Conservation (phyloP, 2,329 filamentous ascomycete species). For the Xylaria sp. region DNA sequence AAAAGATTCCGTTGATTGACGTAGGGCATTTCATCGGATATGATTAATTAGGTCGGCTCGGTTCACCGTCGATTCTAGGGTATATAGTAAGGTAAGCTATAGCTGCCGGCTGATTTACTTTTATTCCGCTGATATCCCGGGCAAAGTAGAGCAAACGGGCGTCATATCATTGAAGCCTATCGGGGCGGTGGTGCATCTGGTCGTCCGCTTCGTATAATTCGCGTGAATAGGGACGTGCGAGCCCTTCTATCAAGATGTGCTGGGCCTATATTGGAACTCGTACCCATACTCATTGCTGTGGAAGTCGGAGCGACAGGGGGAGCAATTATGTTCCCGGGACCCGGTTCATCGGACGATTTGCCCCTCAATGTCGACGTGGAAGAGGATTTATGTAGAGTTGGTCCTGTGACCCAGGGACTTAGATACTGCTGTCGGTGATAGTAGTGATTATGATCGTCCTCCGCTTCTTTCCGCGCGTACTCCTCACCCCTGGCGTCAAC, state of each 20-base stretch:
- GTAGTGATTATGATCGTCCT: conserved; percentile 15
- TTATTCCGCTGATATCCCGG: background rate
- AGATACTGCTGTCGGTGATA: conserved; percentile 24
- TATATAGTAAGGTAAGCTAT: background rate
- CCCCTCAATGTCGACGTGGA: conserved; percentile 30
- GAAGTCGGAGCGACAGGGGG: conserved; percentile 28
- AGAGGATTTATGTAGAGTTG: conserved; percentile 25
- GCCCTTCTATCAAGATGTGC: conserved; percentile 37
- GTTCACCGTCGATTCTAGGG: background rate
- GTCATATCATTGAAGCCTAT: background rate
- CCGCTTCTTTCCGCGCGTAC: conserved; percentile 14
- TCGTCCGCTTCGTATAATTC: conserved; percentile 45
- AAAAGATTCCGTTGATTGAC: background rate
- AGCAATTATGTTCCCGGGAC: conserved; percentile 18
- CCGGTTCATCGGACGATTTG: conserved; percentile 28
- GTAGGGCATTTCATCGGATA: background rate
- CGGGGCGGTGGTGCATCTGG: conserved; percentile 39
- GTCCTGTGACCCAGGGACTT: conserved; percentile 3
- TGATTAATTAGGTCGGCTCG: background rate
- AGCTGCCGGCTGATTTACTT: background rate
- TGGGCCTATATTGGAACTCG: background rate
- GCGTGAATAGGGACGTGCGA: conserved; percentile 41
- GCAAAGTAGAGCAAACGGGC: background rate
- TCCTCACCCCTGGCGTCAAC: conserved; percentile 16
- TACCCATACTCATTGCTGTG: background rate